Conservation (phyloP, 148 eudicot species). For the Gaultheria prostrata region DNA sequence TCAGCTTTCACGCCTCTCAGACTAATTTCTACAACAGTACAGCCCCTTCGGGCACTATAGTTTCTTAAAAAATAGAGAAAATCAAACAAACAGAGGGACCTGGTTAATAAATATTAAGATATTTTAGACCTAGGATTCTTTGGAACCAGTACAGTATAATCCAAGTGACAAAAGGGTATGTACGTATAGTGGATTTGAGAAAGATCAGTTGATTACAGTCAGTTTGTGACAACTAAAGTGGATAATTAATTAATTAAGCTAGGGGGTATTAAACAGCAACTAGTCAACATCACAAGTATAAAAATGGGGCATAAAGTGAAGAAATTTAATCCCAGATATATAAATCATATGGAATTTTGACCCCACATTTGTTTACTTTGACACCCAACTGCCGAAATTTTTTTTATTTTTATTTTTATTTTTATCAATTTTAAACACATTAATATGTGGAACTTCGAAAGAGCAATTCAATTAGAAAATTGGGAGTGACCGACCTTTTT, state of each 20-base stretch:
- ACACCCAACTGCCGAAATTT: constrained; percentile 11
- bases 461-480: background rate
- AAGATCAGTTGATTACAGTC: background rate
- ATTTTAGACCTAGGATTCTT: constrained; percentile 16
- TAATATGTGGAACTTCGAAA: background rate
- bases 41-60: background rate
- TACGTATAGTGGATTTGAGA: background rate
- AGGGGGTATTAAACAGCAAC: background rate
- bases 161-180: constrained; percentile 1
- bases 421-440: background rate
- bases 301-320: background rate
- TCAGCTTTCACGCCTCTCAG: too few relatives aligned
- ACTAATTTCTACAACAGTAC: too few relatives aligned
- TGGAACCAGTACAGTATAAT: constrained; percentile 3
- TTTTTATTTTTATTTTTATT: too few relatives aligned
- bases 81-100: background rate
- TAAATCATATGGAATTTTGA: background rate
- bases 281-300: constrained; percentile 2
- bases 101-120: constrained; percentile 11
- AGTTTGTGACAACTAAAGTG: background rate
- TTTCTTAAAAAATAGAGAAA: background rate
- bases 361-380: constrained; percentile 3
- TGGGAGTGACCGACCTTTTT: background rate
- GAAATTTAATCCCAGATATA: background rate
- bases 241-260: background rate